These are phyloP conservation scores for Achlya hypogyna DNA, from an alignment of 352 stramenopile genomes.

Conservation along the genomic window DNA sequence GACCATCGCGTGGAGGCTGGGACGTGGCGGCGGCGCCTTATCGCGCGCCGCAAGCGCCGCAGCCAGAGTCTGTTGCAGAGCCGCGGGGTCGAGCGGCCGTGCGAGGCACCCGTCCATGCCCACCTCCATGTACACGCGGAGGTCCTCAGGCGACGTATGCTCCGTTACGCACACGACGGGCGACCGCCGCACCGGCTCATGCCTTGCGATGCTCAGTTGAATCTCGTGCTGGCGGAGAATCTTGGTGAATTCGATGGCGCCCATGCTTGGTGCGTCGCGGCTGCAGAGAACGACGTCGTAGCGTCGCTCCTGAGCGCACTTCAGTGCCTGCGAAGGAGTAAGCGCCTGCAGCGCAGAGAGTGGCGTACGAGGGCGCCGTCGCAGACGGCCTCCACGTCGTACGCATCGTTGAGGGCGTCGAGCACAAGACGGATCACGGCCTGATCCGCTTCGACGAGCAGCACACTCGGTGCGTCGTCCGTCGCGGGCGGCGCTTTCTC, in stretches of 20 bases:
- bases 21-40: constrained; percentile 21
- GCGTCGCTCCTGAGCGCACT: constrained; percentile 33
- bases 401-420: not conserved
- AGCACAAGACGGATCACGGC: not conserved
- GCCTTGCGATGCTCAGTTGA: constrained; percentile 32
- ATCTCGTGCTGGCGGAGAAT: constrained; percentile 73
- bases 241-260: constrained; percentile 68
- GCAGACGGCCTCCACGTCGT: constrained; percentile 52
- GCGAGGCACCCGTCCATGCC: constrained; percentile 89
- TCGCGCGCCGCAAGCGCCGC: constrained; percentile 52
- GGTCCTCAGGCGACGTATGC: constrained; percentile 48
- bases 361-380: constrained; percentile 30
- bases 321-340: constrained; percentile 30
- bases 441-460: constrained; percentile 12
- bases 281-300: constrained; percentile 84
- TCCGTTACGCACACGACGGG: constrained; percentile 69
- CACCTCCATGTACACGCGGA: constrained; percentile 80
- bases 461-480: constrained; percentile 34
- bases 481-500: constrained; percentile 18
- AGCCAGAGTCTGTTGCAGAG: constrained; percentile 67
- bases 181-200: constrained; percentile 24
- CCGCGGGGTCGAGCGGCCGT: constrained; percentile 59
- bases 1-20: constrained; percentile 31
- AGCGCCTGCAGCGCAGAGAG: not conserved
- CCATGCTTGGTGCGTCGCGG: constrained; percentile 49